phyloP scores from a whole-genome alignment of 148 eudicot genomes.

The Rhododendron vialii region DNA sequence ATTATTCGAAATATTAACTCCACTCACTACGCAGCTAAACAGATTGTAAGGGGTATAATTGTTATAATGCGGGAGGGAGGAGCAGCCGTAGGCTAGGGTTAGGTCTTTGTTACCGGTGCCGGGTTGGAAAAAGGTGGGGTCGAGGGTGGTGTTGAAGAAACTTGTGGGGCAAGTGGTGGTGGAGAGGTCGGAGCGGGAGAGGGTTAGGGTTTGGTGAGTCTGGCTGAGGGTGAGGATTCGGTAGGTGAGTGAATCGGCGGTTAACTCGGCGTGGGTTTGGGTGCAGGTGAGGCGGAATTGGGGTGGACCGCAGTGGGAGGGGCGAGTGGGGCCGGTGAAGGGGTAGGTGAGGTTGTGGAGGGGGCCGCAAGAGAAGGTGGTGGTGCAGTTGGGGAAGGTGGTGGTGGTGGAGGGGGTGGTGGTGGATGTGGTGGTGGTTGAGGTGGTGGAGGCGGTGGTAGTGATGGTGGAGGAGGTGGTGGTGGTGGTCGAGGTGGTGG shows the following conservation, averaged over 20 bases:
- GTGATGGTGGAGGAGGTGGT: not conserved
- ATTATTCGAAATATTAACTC: not conserved
- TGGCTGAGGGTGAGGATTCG: constrained; percentile 23
- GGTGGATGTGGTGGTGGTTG: not conserved
- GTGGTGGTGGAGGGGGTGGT: not conserved
- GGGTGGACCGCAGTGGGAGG: constrained; percentile 39
- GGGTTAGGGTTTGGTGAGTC: constrained; percentile 15
- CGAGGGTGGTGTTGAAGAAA: constrained; percentile 28
- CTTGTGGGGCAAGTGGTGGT: constrained; percentile 25
- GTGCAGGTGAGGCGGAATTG: constrained; percentile 31
- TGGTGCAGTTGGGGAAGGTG: constrained; percentile 27
- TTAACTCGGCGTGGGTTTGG: constrained; percentile 13
- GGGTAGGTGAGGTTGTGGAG: constrained; percentile 38
- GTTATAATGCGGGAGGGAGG: not conserved
- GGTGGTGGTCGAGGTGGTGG: not conserved
- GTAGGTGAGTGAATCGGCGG: constrained; percentile 22
- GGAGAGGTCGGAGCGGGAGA: constrained; percentile 26
- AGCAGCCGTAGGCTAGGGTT: constrained; percentile 31
- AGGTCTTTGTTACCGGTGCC: constrained; percentile 7
- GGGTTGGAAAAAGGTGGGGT: constrained; percentile 15
- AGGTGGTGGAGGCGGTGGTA: constrained; percentile 5
- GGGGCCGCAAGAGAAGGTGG: constrained; percentile 34
- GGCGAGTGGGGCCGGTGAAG: constrained; percentile 41
- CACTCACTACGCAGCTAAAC: constrained; percentile 20
- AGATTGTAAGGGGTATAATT: not conserved